Evolutionary conservation across 177 flowering plant genomes (phyloP), one percentile per base, ranked within the genome.

Genomic region (Vitis hybrid): DNA sequence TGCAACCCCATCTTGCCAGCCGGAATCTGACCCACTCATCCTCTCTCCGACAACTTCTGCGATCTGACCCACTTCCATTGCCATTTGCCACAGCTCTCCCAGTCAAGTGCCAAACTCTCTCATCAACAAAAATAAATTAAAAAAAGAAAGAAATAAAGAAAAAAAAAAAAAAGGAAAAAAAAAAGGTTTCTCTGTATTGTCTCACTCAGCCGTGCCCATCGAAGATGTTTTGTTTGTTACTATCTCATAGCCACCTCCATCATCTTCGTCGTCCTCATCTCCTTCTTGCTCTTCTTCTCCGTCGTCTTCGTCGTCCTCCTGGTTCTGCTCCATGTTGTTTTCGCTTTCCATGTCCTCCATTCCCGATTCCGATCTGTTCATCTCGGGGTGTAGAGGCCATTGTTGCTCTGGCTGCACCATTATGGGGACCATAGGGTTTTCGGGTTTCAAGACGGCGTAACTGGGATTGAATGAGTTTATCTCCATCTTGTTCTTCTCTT

Each of bases 321-420:
- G 61, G 19, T 69, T 44, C 47, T 3, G 64, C 31, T 4, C 50
- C 47, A 28, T 38, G 38, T 49, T 50, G n/a, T 68, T 7, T 64
- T 12, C 60, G 47, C 47, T 38, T 38, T 38, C 47, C 47, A 38
- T 38, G 47, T 38, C 47, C 8, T 38, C 47, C 47, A 38, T 38
- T 4, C 15, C 61, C 14, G 62, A 52, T 7, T 70, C 73, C 53
- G 44, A 17, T 11, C 49, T 73, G 56, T 12, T 62, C 62, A 68
- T 56, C 50, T 68, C 74, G 2, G 65, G 77, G 15, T 64, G 81
- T 1, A 77, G 80, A 3, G 88, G 92, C 90, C 87, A 84, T 66
- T 87, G 92, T 66, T 90, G 92, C 75, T 88, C 89, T 2, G 95
- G 90, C 53, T 60, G 75, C 0, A 81, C 90, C 92, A 85, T 86